Evolutionary conservation across 495 filamentous ascomycete species (phyloP).

Genomic region (Daldinia vernicosa): DNA sequence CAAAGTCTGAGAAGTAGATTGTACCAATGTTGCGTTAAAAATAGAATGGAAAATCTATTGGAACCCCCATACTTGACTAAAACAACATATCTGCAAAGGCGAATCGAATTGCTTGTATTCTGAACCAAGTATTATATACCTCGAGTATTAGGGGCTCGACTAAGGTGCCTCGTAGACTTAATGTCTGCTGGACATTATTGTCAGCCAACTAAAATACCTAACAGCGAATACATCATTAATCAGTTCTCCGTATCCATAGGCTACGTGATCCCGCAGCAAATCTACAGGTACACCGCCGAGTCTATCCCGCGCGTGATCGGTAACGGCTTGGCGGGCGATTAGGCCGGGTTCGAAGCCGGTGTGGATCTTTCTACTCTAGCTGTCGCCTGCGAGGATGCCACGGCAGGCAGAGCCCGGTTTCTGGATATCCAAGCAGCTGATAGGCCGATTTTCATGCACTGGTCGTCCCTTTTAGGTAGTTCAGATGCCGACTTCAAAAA

Average conservation of each 20-base stretch:
- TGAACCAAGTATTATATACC: background rate
- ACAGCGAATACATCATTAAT: background rate
- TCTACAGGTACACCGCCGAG: slow-evolving; percentile 7
- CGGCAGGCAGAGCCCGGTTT: background rate
- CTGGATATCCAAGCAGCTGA: slow-evolving; percentile 4
- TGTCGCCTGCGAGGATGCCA: slow-evolving; percentile 20
- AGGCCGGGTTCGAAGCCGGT: slow-evolving; percentile 30
- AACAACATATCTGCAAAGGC: background rate
- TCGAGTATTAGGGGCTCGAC: background rate
- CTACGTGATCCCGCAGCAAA: background rate
- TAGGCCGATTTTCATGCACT: slow-evolving; percentile 24
- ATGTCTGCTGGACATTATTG: background rate
- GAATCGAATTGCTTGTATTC: background rate
- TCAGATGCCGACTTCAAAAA: slow-evolving; percentile 19
- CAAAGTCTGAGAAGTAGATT: background rate
- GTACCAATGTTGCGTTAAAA: background rate
- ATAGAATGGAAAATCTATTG: background rate
- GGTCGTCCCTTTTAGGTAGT: slow-evolving; percentile 20
- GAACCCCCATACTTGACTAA: background rate
- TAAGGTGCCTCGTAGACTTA: background rate
- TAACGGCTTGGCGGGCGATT: slow-evolving; percentile 17
- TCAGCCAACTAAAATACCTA: background rate
- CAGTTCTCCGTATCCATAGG: slow-evolving; percentile 1
- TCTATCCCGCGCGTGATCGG: slow-evolving; percentile 19
- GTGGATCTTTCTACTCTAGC: slow-evolving; percentile 12